Evolutionary conservation across 345 rosid genomes (phyloP).

Genomic region (Eucalyptus pauciflora): DNA sequence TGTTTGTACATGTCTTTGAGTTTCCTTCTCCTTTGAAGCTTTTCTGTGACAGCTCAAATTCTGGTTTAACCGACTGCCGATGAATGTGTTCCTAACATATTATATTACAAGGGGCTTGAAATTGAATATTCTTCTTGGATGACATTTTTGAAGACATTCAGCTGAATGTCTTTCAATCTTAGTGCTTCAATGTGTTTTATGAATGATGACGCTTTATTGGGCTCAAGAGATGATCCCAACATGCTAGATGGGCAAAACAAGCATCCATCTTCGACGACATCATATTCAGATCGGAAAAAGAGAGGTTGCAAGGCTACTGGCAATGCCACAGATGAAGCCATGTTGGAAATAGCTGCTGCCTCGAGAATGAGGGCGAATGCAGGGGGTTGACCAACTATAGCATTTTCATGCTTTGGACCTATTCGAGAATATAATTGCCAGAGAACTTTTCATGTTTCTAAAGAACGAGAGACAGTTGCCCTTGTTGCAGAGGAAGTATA

Average conservation of each 20-base stretch:
- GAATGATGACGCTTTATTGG: conserved; percentile 48
- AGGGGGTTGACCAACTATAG: conserved; percentile 50
- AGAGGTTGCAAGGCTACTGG: conserved; percentile 68
- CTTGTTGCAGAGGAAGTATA: conserved; percentile 66
- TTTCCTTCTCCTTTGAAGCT: neutral
- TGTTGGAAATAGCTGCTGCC: conserved; percentile 85
- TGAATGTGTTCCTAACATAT: neutral
- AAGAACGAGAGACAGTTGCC: conserved; percentile 60
- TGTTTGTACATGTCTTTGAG: neutral
- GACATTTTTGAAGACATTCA: neutral
- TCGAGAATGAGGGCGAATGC: conserved; percentile 72
- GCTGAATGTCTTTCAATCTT: conserved; percentile 9
- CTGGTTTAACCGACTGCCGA: neutral
- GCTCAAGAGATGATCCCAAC: conserved; percentile 59
- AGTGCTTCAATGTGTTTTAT: conserved; percentile 22
- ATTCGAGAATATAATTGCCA: conserved; percentile 54
- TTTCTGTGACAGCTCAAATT: neutral
- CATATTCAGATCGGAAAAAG: conserved; percentile 42
- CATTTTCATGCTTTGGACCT: conserved; percentile 70
- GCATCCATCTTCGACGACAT: conserved; percentile 24
- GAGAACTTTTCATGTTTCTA: conserved; percentile 64
- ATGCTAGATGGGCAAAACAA: conserved; percentile 50
- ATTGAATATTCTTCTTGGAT: neutral
- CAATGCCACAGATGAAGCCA: conserved; percentile 83
- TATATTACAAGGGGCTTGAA: neutral